Evolutionary conservation across 1,284 basidiomycete species (phyloP).

Genomic region (Sporisorium iseilematis-ciliati): DNA sequence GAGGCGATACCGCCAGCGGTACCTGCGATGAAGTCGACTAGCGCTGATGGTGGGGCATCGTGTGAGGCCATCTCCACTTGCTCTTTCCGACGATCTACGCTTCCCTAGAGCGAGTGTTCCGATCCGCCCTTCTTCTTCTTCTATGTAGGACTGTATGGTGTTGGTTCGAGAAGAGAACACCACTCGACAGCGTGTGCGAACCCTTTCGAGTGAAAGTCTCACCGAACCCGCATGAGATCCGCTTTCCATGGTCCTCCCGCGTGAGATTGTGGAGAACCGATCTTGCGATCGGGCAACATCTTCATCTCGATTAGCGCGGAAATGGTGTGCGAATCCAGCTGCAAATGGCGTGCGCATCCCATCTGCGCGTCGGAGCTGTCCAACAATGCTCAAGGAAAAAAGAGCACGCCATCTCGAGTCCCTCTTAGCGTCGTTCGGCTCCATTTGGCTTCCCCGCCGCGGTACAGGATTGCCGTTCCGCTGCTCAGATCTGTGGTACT

Average conservation of each 20-base stretch:
- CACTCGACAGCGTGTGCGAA: too few relatives aligned
- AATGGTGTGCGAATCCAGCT: conserved; percentile 17
- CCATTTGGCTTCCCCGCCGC: conserved; percentile 8
- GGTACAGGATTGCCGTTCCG: neutral
- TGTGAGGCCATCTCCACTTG: neutral
- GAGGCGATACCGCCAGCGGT: conserved; percentile 61
- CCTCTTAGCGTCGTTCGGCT: conserved; percentile 17
- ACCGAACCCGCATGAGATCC: too few relatives aligned
- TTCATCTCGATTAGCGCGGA: neutral
- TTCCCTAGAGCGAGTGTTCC: too few relatives aligned
- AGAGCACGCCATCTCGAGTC: conserved; percentile 23
- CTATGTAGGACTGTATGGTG: neutral
- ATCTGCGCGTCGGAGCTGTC: conserved; percentile 8
- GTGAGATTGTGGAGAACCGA: too few relatives aligned
- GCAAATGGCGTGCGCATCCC: conserved; percentile 22
- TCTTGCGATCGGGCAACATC: neutral
- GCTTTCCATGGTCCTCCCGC: too few relatives aligned
- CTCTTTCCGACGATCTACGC: too few relatives aligned
- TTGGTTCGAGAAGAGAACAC: neutral
- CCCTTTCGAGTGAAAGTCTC: too few relatives aligned
- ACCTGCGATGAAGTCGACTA: conserved; percentile 66
- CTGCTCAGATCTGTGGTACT: too few relatives aligned
- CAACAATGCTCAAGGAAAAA: conserved; percentile 16
- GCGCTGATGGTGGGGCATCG: conserved; percentile 39
- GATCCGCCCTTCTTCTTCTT: too few relatives aligned